Base-by-base conservation (phyloP, 2,329 filamentous ascomycete genomes). In the Conoideocrella luteorostrata region DNA sequence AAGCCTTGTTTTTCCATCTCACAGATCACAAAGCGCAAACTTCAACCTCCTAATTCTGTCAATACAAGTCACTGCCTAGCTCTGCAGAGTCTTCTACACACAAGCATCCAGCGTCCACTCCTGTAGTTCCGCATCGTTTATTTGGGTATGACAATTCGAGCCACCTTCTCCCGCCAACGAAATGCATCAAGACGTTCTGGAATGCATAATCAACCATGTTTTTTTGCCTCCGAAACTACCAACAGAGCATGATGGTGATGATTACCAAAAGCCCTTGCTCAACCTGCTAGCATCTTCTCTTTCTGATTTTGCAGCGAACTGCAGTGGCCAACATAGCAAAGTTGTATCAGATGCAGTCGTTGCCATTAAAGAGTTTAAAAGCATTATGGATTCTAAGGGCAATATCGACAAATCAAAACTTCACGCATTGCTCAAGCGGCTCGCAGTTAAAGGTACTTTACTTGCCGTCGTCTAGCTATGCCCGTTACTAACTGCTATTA, bases 201-300 rank as follows among this genome's bases (percentile, higher is more conserved):
- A 15, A 18, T 23, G 11, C 34, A 35, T 46, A 18, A 34, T 48
- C 12, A 38, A 44, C 15, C 36, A 48, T 36, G 43, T 46, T 13
- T 40, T 48, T n/a, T 32, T 48, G n/a, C 46, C 43, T 4, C 35
- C 18, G 2, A 36, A 32, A 17, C 40, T 48, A 10, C 43, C 46
- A 6, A n/a, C 18, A 12, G 29, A 32, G 22, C n/a, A 29, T 7
- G 29, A 30, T 9, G 12, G 17, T 17, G 28, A 18, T 10, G 2
- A 13, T 7, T 32, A 15, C 2, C 17, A 41, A 24, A 22, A 41
- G 1, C 4, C 2, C 4, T 36, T 48, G 2, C 24, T 48, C 18
- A 17, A 20, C 1, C 15, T 23, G 11, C 17, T 44, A 11, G 12
- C 38, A 11, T 21, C 24, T 3, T 33, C 40, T 5, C 9, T 46